Evolutionary conservation across 78 protist genomes (phyloP).

Genomic region (Dictyostelium intermedium): DNA sequence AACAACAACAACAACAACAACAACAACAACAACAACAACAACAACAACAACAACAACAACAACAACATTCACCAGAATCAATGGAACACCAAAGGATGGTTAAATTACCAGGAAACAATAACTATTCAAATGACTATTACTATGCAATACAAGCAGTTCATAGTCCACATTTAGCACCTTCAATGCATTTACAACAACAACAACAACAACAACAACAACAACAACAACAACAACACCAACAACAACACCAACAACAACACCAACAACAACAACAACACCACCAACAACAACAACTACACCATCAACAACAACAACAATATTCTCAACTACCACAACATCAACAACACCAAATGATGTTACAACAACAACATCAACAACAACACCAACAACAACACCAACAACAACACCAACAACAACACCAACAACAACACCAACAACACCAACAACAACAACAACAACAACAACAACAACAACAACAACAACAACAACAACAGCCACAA

Average conservation of each 20-base stretch:
- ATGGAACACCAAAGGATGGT: neutral
- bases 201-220: constrained; percentile 22
- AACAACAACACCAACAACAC: neutral
- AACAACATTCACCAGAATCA: neutral
- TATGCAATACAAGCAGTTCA: neutral
- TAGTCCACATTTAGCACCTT: neutral
- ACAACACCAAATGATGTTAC: neutral
- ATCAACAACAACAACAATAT: neutral
- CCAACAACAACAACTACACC: neutral
- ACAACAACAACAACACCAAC: too few relatives aligned
- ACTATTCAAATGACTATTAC: neutral
- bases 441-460: neutral
- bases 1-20: neutral
- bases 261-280: neutral
- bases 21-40: neutral
- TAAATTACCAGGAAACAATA: neutral
- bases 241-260: neutral
- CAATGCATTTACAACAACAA: constrained; percentile 6
- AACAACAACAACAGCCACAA: too few relatives aligned
- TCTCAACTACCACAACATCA: neutral
- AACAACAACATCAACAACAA: neutral
- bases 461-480: neutral
- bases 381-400: neutral
- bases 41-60: neutral
- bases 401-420: neutral